Base-by-base conservation (phyloP, 2,329 filamentous ascomycete genomes). In the Fusarium succisae region DNA sequence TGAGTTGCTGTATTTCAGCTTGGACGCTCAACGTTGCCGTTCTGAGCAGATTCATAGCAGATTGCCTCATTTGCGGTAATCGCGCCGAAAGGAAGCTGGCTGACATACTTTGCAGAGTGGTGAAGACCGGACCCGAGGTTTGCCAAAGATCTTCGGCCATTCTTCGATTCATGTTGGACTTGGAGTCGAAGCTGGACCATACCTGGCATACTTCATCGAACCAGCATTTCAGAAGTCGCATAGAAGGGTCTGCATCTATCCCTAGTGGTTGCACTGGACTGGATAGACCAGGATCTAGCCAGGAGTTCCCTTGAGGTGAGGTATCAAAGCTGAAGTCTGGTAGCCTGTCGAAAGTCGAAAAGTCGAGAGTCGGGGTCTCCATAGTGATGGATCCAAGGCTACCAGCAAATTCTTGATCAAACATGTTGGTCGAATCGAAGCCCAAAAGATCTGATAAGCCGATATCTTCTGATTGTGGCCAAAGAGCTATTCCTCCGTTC, bases 201-300 rank as follows among this genome's bases (percentile, higher is more conserved):
- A n/a, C 32, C 3, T 32, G 50, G 2, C 50, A 53, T 9, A 53
- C n/a, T 53, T 53, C 50, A 0, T 53, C 32, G 5, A 53, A 53
- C 50, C 50, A 53, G 15, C 30, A 37, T 15, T 37, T 53, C 0
- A 53, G 18, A 17, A 53, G 50, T 2, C 50, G n/a, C 3, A 8
- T 37, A 3, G 50, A 6, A 8, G 32, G 11, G 3, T 26, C n/a
- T 22, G 50, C 3, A 7, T 26, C 10, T 4, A 8, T 12, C 2
- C 13, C 18, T 3, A 4, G 6, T 26, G 9, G 18, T 6, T 8
- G 32, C 0, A 20, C 0, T 6, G 1, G 50, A 9, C 12, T 6
- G 2, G n/a, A 5, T 8, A 26, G 7, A 8, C n/a, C 7, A 15
- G 3, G 18, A 12, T 37, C 30, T 1, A 26, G 6, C 12, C 11